Evolutionary conservation across 495 filamentous ascomycete species (phyloP).

Genomic region (Podospora pseudoanserina): DNA sequence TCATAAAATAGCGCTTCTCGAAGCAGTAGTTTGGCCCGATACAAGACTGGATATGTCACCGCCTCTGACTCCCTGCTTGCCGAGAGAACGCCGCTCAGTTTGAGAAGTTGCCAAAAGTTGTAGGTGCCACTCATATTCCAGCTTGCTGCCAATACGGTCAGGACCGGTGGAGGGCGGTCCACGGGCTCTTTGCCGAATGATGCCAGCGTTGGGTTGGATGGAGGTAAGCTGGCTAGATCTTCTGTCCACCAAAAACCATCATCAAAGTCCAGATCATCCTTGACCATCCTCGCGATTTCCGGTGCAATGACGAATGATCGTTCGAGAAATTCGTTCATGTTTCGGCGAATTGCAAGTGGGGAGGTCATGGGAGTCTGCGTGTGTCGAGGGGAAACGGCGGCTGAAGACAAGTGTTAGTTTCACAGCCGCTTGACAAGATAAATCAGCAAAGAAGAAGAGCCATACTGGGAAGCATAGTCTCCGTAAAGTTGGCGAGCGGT

Average conservation of each 20-base stretch:
- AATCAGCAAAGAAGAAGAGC: slow-evolving; percentile 2
- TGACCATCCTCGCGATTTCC: slow-evolving; percentile 39
- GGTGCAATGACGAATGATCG: slow-evolving; percentile 39
- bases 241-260: slow-evolving; percentile 54
- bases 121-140: slow-evolving; percentile 46
- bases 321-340: slow-evolving; percentile 50
- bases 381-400: slow-evolving; percentile 43
- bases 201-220: slow-evolving; percentile 39
- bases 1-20: slow-evolving; percentile 49
- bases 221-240: slow-evolving; percentile 44
- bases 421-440: slow-evolving; percentile 5
- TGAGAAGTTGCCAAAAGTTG: slow-evolving; percentile 47
- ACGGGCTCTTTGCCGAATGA: slow-evolving; percentile 39
- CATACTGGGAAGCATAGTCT: slow-evolving; percentile 47
- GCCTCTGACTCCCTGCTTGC: slow-evolving; percentile 40
- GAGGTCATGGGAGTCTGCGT: slow-evolving; percentile 49
- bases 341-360: slow-evolving; percentile 45
- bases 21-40: slow-evolving; percentile 47
- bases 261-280: slow-evolving; percentile 43
- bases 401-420: slow-evolving; percentile 18
- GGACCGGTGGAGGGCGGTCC: slow-evolving; percentile 41
- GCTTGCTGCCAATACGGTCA: slow-evolving; percentile 44
- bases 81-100: slow-evolving; percentile 41
- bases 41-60: slow-evolving; percentile 42
- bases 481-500: slow-evolving; percentile 39